Percentiles rank a stretch among this genome's conserved stretches.
phyloP scores from a whole-genome alignment of 2,329 filamentous ascomycete genomes.

The Exophiala calicioides region DNA sequence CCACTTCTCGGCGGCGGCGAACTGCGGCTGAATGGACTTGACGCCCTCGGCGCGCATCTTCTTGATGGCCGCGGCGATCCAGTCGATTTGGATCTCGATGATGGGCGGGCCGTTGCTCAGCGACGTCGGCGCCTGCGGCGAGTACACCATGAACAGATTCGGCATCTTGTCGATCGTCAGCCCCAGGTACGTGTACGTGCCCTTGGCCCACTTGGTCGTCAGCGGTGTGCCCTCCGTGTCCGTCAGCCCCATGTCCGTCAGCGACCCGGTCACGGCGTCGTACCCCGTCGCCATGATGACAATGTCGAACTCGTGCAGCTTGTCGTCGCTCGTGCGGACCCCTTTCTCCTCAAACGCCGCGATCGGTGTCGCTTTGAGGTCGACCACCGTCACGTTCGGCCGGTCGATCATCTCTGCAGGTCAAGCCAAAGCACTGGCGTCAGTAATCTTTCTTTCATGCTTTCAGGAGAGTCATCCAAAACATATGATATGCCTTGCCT shows the following conservation, averaged over 20 bases:
- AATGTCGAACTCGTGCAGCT: constrained; percentile 42
- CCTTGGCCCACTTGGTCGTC: constrained; percentile 39
- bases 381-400: constrained; percentile 50
- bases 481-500: no score
- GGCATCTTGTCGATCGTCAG: constrained; percentile 37
- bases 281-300: constrained; percentile 48
- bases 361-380: constrained; percentile 47
- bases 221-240: constrained; percentile 39
- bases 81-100: constrained; percentile 58
- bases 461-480: constrained; percentile 54
- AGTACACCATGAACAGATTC: constrained; percentile 43
- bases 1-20: constrained; percentile 35
- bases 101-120: constrained; percentile 58
- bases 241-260: constrained; percentile 43
- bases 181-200: constrained; percentile 44
- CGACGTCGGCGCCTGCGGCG: constrained; percentile 57
- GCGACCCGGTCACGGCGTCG: constrained; percentile 44
- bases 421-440: constrained; percentile 46
- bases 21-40: constrained; percentile 17
- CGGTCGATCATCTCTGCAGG: constrained; percentile 46
- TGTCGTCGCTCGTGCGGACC: constrained; percentile 37
- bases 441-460: constrained; percentile 54
- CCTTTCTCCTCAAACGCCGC: constrained; percentile 41
- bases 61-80: constrained; percentile 36
- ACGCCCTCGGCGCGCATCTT: constrained; percentile 9